Conservation (phyloP, 177 flowering plant species). For the Vitis hybrid region DNA sequence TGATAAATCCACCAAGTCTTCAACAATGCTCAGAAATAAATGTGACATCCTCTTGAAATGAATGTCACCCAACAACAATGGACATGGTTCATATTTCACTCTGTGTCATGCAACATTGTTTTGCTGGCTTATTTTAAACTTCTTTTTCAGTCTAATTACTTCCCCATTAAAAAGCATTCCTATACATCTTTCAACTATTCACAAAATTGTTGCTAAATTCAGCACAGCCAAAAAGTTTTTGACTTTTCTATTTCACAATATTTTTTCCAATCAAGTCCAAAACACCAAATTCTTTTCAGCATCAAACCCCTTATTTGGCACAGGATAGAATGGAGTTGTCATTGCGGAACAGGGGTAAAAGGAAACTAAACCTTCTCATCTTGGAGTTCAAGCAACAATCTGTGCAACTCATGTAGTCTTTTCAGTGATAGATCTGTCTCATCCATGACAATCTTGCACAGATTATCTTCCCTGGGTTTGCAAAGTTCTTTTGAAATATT, state of each 20-base stretch:
- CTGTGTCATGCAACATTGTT: no score
- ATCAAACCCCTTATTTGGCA: background rate
- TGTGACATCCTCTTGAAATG: no score
- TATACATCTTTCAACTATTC: background rate
- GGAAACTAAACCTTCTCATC: constrained; percentile 43
- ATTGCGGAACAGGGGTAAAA: background rate
- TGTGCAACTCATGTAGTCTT: constrained; percentile 37
- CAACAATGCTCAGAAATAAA: background rate
- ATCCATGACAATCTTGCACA: constrained; percentile 15
- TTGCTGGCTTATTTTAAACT: no score
- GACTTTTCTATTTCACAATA: background rate
- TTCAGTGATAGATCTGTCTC: constrained; percentile 42
- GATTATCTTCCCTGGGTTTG: constrained; percentile 6
- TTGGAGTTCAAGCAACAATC: constrained; percentile 30
- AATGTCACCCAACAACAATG: no score
- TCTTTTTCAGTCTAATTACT: no score
- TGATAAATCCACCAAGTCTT: background rate
- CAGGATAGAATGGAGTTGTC: background rate
- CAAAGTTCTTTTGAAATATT: constrained; percentile 35
- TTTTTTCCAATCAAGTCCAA: background rate
- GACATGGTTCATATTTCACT: no score
- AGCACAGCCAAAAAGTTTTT: background rate
- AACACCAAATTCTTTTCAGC: background rate
- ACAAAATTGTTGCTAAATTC: background rate
- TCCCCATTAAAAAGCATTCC: background rate